Percentiles rank a stretch among this genome's conserved stretches.
These are phyloP conservation scores for Phytophthora macrochlamydospora DNA, from an alignment of 352 stramenopile genomes.

Conservation along the genomic window DNA sequence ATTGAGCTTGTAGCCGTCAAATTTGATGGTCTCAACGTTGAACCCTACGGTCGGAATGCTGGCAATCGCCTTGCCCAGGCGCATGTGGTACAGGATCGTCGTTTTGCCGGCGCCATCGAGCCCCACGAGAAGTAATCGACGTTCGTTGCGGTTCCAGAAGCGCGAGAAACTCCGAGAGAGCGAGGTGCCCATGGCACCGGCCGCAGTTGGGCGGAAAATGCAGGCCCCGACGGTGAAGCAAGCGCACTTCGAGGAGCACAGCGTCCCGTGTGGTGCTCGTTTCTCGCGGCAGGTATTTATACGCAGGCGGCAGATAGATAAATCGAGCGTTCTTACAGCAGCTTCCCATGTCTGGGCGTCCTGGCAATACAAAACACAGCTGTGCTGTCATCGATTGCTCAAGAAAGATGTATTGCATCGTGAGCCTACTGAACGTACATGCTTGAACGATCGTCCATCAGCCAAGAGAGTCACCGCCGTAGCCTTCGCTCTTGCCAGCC, in stretches of 20 bases:
- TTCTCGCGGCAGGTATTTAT: slow-evolving; percentile 24
- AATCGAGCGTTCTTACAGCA: too few species aligned
- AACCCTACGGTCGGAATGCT: slow-evolving; percentile 85
- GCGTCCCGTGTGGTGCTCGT: slow-evolving; percentile 3
- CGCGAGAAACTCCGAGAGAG: slow-evolving; percentile 69
- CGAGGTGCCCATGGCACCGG: slow-evolving; percentile 72
- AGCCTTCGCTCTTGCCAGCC: slow-evolving; percentile 90
- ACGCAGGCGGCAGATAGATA: not conserved
- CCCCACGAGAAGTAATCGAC: slow-evolving; percentile 74
- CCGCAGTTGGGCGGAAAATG: slow-evolving; percentile 7
- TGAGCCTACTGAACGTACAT: slow-evolving; percentile 11
- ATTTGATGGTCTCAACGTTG: slow-evolving; percentile 83
- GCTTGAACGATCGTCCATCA: slow-evolving; percentile 19
- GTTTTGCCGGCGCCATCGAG: slow-evolving; percentile 83
- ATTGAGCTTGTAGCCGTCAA: slow-evolving; percentile 76
- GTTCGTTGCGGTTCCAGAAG: slow-evolving; percentile 82
- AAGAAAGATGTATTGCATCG: slow-evolving; percentile 17
- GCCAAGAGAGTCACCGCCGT: slow-evolving; percentile 93
- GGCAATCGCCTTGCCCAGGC: slow-evolving; percentile 74
- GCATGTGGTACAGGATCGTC: slow-evolving; percentile 83
- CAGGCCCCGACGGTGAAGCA: slow-evolving; percentile 3
- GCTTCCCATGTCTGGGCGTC: not conserved
- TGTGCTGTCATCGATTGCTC: not conserved
- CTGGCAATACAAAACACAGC: too few species aligned
- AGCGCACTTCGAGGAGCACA: not conserved